These are phyloP conservation scores for Karstenula rhodostoma DNA, from an alignment of 2,329 filamentous ascomycete genomes.

Conservation along the genomic window DNA sequence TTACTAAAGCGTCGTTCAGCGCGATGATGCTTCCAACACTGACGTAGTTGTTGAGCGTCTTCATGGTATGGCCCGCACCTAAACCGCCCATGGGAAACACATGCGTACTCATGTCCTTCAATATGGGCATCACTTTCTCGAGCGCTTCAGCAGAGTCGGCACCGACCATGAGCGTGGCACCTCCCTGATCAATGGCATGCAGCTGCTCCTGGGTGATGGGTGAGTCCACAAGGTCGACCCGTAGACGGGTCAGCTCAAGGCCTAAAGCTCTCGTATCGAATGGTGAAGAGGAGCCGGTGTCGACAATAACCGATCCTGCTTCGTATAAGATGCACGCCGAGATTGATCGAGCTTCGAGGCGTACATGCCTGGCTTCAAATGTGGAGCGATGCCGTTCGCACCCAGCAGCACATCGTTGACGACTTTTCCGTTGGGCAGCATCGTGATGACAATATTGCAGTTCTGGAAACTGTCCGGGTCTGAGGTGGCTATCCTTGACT, in stretches of 20 bases:
- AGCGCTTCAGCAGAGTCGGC: constrained; percentile 33
- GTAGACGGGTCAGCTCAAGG: constrained; percentile 38
- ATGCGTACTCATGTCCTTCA: constrained; percentile 45
- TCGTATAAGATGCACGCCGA: constrained; percentile 7
- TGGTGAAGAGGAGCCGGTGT: constrained; percentile 47
- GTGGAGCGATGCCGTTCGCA: constrained; percentile 23
- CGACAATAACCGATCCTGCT: constrained; percentile 42
- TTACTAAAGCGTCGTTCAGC: constrained; percentile 38
- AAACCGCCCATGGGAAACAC: constrained; percentile 48
- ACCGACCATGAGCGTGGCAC: constrained; percentile 48
- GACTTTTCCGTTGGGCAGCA: constrained; percentile 28
- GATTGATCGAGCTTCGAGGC: background rate
- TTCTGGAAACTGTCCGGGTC: constrained; percentile 24
- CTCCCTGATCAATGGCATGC: constrained; percentile 45
- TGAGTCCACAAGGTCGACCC: constrained; percentile 45
- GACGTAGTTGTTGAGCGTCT: constrained; percentile 50
- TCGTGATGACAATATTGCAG: constrained; percentile 31
- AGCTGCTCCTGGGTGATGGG: constrained; percentile 50
- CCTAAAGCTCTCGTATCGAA: constrained; percentile 46
- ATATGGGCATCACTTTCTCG: constrained; percentile 43
- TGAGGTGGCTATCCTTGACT: constrained; percentile 24
- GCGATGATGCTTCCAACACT: constrained; percentile 46
- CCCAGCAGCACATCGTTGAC: constrained; percentile 26
- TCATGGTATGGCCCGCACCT: constrained; percentile 48
- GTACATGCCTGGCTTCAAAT: constrained; percentile 28